Conservation (phyloP, 768 basidiomycete species). For the Favolaschia claudopus region DNA sequence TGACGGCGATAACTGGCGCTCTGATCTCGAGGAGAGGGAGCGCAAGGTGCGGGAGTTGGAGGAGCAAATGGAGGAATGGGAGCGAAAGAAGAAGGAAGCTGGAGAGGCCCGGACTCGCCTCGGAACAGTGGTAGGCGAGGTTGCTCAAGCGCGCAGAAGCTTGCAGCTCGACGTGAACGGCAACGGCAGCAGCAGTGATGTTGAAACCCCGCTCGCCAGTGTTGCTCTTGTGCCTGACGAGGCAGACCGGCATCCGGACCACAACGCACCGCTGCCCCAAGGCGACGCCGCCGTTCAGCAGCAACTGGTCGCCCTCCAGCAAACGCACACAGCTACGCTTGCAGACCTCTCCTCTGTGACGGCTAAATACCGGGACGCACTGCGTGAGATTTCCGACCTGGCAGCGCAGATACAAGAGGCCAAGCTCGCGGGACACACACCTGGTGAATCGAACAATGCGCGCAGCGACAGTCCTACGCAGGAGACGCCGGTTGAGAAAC, state of each 20-base stretch:
- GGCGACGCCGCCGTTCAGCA: slow-evolving; percentile 54
- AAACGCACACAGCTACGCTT: slow-evolving; percentile 82
- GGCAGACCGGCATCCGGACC: slow-evolving; percentile 17
- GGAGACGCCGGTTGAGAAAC: slow-evolving; percentile 48
- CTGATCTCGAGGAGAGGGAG: slow-evolving; percentile 87
- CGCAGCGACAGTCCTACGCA: slow-evolving; percentile 46
- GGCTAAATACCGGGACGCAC: slow-evolving; percentile 85
- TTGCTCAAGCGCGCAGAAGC: slow-evolving; percentile 72
- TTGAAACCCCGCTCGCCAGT: slow-evolving; percentile 21
- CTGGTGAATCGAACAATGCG: too few relatives aligned
- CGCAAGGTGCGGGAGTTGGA: slow-evolving; percentile 78
- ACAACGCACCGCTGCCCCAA: slow-evolving; percentile 8
- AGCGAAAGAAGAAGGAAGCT: slow-evolving; percentile 72
- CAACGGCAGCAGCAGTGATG: slow-evolving; percentile 1
- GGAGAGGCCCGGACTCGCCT: slow-evolving; percentile 72
- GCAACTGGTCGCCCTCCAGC: slow-evolving; percentile 79
- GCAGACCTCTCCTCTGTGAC: slow-evolving; percentile 81
- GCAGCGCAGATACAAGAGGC: slow-evolving; percentile 90
- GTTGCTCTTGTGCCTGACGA: slow-evolving; percentile 17
- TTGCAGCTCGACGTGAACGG: slow-evolving; percentile 58
- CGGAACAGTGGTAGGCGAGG: slow-evolving; percentile 71
- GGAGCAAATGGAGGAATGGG: slow-evolving; percentile 79
- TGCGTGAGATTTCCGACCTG: slow-evolving; percentile 92
- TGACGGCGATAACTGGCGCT: slow-evolving; percentile 84
- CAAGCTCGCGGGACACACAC: slow-evolving; percentile 64